Conservation (phyloP, 129 eudicot species). For the Chrysanthemum makinoi region DNA sequence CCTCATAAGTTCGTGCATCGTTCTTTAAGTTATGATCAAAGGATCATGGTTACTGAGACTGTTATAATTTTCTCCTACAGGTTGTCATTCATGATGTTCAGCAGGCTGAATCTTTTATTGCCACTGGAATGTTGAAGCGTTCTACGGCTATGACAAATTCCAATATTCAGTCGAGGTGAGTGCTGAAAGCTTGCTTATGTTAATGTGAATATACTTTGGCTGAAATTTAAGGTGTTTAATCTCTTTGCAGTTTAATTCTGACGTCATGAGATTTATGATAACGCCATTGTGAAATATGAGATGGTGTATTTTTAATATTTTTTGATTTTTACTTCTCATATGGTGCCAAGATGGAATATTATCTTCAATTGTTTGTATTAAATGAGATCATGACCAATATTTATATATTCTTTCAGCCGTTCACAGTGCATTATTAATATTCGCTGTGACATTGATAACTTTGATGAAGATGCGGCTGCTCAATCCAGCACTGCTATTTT, state of each 20-base stretch:
- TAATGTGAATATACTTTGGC: background rate
- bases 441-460: conserved; percentile 37
- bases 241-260: background rate
- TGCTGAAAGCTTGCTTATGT: conserved; percentile 4
- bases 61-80: conserved; percentile 33
- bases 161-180: conserved; percentile 79
- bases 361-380: background rate
- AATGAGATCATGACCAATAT: background rate
- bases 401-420: conserved; percentile 46
- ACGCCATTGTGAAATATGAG: background rate
- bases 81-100: conserved; percentile 49
- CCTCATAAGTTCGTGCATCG: background rate
- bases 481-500: conserved; percentile 36
- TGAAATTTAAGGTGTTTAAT: background rate
- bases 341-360: conserved; percentile 6
- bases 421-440: conserved; percentile 91
- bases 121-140: conserved; percentile 69
- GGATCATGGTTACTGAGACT: conserved; percentile 1
- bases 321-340: background rate
- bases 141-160: conserved; percentile 79
- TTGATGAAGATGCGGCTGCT: conserved; percentile 36
- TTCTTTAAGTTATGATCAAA: conserved; percentile 6
- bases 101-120: conserved; percentile 74
- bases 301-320: background rate
- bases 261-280: background rate